These are phyloP conservation scores for Colletotrichum coccodes DNA, from an alignment of 2,329 filamentous ascomycete species.

Conservation along the genomic window DNA sequence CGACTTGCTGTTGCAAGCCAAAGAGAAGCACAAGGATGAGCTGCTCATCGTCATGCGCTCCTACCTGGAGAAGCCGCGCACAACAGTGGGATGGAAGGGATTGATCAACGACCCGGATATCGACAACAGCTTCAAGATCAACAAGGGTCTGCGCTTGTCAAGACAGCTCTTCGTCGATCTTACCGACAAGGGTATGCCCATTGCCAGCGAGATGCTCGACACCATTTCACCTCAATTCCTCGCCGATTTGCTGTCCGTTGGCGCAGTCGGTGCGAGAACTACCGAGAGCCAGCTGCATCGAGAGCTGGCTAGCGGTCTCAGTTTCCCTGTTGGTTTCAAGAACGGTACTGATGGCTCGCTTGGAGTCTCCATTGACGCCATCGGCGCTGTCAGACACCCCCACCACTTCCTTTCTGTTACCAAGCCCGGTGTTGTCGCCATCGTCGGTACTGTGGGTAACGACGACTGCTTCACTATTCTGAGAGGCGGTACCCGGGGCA, in stretches of 20 bases:
- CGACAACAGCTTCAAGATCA: constrained; percentile 98
- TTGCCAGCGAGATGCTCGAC: constrained; percentile 97
- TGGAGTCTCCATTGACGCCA: constrained; percentile 92
- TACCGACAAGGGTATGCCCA: constrained; percentile 91
- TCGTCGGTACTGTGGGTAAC: constrained; percentile 94
- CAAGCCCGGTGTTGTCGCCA: constrained; percentile 94
- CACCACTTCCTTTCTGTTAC: constrained; percentile 98
- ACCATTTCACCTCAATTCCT: constrained; percentile 98
- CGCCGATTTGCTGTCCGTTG: constrained; percentile 89
- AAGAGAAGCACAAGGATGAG: constrained; percentile 89
- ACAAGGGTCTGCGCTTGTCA: constrained; percentile 90
- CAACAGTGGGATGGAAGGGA: constrained; percentile 98
- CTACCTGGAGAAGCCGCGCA: constrained; percentile 98
- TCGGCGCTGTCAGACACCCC: constrained; percentile 89
- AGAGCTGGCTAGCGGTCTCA: constrained; percentile 91
- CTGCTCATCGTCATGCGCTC: constrained; percentile 96
- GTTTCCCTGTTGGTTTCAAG: constrained; percentile 99
- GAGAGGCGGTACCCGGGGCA: constrained; percentile 89
- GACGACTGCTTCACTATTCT: constrained; percentile 98
- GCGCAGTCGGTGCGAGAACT: constrained; percentile 94
- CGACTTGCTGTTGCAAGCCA: constrained; percentile 80
- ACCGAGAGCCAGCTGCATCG: constrained; percentile 97
- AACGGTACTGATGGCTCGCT: constrained; percentile 96
- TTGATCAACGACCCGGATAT: constrained; percentile 99
- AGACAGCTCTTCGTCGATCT: constrained; percentile 94